Evolutionary conservation across 2,329 filamentous ascomycete genomes (phyloP).

Genomic region (Fusarium nisikadoi): DNA sequence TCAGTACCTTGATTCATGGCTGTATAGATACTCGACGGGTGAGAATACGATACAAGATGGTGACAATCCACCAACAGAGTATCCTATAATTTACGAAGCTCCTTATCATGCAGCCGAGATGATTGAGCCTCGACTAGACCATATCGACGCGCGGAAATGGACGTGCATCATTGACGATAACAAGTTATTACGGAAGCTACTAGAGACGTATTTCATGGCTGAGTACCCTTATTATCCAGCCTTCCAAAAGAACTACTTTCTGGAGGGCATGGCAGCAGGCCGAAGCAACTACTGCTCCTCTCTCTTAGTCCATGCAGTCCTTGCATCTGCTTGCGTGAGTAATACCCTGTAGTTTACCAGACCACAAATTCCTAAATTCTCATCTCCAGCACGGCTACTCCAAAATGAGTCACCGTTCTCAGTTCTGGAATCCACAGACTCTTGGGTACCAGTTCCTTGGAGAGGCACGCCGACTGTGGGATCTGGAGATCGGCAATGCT

Average conservation of each 20-base stretch:
- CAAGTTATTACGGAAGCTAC: not conserved
- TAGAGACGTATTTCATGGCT: not conserved
- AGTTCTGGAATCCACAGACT: not conserved
- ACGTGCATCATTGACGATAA: not conserved
- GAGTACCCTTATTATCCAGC: not conserved
- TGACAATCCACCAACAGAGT: not conserved
- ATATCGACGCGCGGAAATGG: not conserved
- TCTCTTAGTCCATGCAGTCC: not conserved
- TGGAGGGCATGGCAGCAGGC: not conserved
- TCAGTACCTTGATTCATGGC: not conserved
- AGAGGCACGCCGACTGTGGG: constrained; percentile 2
- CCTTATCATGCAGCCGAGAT: not conserved
- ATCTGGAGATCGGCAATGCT: not conserved
- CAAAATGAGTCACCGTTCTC: not conserved
- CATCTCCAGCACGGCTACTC: not conserved
- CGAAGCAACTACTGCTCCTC: constrained; percentile 1
- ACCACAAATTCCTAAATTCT: not conserved
- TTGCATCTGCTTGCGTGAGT: constrained; percentile 2
- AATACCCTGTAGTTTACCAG: not conserved
- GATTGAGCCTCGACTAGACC: not conserved
- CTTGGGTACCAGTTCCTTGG: not conserved
- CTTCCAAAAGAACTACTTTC: constrained; percentile 9
- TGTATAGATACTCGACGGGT: not conserved
- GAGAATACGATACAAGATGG: not conserved
- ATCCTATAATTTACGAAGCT: not conserved